phyloP scores from a whole-genome alignment of 441 rosid species.

The California macrophylla region DNA sequence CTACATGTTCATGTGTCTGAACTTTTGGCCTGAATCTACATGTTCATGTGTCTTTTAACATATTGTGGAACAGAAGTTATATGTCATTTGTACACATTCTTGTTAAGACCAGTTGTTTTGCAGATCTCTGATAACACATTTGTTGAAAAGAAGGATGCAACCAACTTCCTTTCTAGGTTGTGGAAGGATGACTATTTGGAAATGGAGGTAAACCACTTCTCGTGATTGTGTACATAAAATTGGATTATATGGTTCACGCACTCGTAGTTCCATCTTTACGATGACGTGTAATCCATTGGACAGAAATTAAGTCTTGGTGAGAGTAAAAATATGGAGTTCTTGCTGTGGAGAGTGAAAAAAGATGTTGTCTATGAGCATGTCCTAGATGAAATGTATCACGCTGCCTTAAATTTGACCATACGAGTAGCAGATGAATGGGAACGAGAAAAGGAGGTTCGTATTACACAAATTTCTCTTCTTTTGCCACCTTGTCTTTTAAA shows the following conservation, averaged over 20 bases:
- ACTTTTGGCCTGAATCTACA: neutral
- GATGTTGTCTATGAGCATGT: slow-evolving; percentile 35
- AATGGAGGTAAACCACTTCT: slow-evolving; percentile 51
- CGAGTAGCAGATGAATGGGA: slow-evolving; percentile 53
- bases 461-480: neutral
- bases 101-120: slow-evolving; percentile 8
- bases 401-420: slow-evolving; percentile 60
- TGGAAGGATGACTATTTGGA: slow-evolving; percentile 73
- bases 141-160: slow-evolving; percentile 52
- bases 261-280: slow-evolving; percentile 1
- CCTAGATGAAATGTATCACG: slow-evolving; percentile 76
- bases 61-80: neutral
- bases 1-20: neutral
- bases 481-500: neutral
- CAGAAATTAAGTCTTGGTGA: slow-evolving; percentile 53
- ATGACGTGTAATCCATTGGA: slow-evolving; percentile 11
- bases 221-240: neutral
- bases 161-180: slow-evolving; percentile 46
- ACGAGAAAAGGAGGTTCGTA: slow-evolving; percentile 51
- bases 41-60: neutral
- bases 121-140: slow-evolving; percentile 62
- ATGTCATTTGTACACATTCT: neutral
- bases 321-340: slow-evolving; percentile 27
- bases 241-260: slow-evolving; percentile 1
- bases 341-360: slow-evolving; percentile 74